Base-by-base conservation (phyloP, 768 basidiomycete species). In the Melanogaster broomeanus region DNA sequence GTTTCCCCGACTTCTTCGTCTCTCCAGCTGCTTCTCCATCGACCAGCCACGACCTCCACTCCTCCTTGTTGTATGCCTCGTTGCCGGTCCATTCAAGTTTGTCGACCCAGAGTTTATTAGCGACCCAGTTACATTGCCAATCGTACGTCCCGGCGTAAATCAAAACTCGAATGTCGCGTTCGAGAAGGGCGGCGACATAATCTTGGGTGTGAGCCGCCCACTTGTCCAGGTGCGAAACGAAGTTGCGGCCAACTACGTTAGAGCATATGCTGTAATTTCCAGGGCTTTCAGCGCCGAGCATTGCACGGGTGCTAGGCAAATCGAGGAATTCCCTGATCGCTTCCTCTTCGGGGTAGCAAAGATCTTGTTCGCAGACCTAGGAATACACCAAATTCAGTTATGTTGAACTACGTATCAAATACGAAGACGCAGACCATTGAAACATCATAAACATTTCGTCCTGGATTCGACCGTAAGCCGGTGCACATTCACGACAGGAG, bases 91-190 rank as follows among this genome's bases (percentile, higher is more conserved):
- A 89, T 27, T 85, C 77, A 38, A 88, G 63, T 5, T 64, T 72
- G 27, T 78, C 69, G 15, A 81, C 78, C 84, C 83, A 87, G 19
- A 71, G 67, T 64, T 84, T 80, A 60, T 86, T 87, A 1, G 82
- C 84, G 27, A 85, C 70, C 77, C 78, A 82, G 60, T 87, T 87
- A 61, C 81, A 81, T 22, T 78, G 75, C 70, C 72, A 80, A 60
- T 83, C 82, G 54, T 80, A 75, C 35, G 74, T 74, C 6, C 82
- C 83, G 35, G 77, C 79, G 60, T 80, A 83, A 28, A 81, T 74
- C 38, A 85, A 69, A 25, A 81, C 71, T n/a, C 72, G 66, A 38
- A 84, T 62, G 28, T 74, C 77, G 19, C 81, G 75, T 55, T 83
- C 81, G 27, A 86, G 74, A 18, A 84, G 70, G 19, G 73, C 78